Conservation (phyloP, 441 rosid species). For the Biscutella auriculata region DNA sequence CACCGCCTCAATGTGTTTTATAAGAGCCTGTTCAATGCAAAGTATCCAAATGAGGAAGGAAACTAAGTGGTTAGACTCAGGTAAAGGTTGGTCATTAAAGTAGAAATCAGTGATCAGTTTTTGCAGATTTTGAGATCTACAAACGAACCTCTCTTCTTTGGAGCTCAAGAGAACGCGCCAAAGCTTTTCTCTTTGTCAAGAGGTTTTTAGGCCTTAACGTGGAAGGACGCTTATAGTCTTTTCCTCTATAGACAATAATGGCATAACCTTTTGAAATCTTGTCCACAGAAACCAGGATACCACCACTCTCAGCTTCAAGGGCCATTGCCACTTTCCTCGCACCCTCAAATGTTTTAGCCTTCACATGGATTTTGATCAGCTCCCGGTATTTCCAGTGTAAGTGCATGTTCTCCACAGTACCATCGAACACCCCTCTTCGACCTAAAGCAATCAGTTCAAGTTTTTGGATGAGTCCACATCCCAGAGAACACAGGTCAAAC, state of each 20-base stretch:
- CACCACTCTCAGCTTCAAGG: slow-evolving; percentile 98
- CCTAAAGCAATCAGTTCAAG: slow-evolving; percentile 42
- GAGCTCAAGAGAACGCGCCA: slow-evolving; percentile 88
- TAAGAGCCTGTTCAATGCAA: slow-evolving; percentile 15
- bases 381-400: slow-evolving; percentile 96
- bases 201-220: slow-evolving; percentile 75
- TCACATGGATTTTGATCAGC: slow-evolving; percentile 69
- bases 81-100: background rate
- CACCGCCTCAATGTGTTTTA: slow-evolving; percentile 16
- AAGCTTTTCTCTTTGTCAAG: slow-evolving; percentile 88
- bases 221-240: slow-evolving; percentile 75
- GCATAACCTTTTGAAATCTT: slow-evolving; percentile 89
- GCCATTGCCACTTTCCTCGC: slow-evolving; percentile 77
- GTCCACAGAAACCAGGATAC: slow-evolving; percentile 81
- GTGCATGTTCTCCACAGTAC: slow-evolving; percentile 97
- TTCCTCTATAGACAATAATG: slow-evolving; percentile 73
- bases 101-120: background rate
- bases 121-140: background rate
- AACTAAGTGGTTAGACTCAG: background rate
- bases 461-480: slow-evolving; percentile 6
- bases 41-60: background rate
- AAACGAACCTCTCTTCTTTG: slow-evolving; percentile 25
- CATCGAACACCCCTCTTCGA: slow-evolving; percentile 89
- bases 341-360: slow-evolving; percentile 60
- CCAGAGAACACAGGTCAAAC: background rate